Evolutionary conservation across 1,139 yeast species (phyloP), one percentile per base, ranked within the genome.

Genomic region (Ogataea hybrid): DNA sequence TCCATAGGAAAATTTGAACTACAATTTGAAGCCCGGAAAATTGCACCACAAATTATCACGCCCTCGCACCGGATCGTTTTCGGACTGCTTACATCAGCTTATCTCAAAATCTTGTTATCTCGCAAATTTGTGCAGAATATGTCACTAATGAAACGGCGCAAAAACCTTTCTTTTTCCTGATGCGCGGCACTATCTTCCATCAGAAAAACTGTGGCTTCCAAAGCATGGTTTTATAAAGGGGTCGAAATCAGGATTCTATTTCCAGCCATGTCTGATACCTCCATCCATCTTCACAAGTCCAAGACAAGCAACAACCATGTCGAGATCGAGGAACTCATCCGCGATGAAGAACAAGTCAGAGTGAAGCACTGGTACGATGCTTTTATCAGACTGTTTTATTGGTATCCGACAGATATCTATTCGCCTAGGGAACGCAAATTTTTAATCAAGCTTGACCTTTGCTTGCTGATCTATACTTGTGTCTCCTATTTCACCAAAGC

Each of bases 401-500:
- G 54, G 54, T 51, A 51, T 29, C 54, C 54, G 20, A 27, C 32
- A 2, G 23, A 36, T 16, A 25, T 47, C 23, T 51, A 51, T 29
- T 43, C 44, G 16, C 32, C 43, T 14, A 35, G 18, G 12, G 68
- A 66, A 43, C 58, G 51, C 41, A 52, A 44, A 31, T 44, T 64
- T n/a, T 53, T 68, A 9, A 49, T 67, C 36, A 71, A 71, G 54
- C 52, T 71, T 11, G 77, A 72, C 51, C 49, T 59, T 22, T 61
- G 62, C 40, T 54, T 71, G 11, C 52, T 71, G 44, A 47, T 65
- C 3, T 71, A 64, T 45, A 35, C 64, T 64, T 53, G 55, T 44
- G 43, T 65, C 39, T 56, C 71, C 4, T 64, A 65, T 51, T 70
- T 64, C 57, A 72, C 75, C 44, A 76, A 75, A 48, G 70, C 72